Conservation (phyloP, 495 filamentous ascomycete genomes). For the Lepidopterella palustris region DNA sequence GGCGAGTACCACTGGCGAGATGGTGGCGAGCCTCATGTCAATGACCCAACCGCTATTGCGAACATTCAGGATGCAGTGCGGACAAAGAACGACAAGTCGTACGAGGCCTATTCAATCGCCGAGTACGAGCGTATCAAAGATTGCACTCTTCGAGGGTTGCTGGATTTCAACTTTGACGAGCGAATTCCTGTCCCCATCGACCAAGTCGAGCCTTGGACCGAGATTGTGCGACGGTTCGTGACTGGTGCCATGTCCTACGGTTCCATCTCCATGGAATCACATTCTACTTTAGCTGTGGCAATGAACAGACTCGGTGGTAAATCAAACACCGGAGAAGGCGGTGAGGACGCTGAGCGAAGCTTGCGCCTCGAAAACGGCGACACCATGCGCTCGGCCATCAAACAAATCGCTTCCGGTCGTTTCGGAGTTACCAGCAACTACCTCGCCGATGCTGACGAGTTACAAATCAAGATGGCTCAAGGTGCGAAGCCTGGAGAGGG, state of each 20-base stretch:
- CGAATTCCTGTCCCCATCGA: constrained; percentile 84
- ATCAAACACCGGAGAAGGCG: constrained; percentile 98
- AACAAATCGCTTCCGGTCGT: constrained; percentile 94
- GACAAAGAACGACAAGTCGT: constrained; percentile 99
- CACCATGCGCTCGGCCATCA: constrained; percentile 98
- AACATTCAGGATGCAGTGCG: constrained; percentile 98
- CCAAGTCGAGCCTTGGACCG: constrained; percentile 98
- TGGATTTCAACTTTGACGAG: constrained; percentile 97
- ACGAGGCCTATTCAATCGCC: constrained; percentile 91
- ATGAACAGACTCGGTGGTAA: constrained; percentile 98
- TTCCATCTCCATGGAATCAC: constrained; percentile 98
- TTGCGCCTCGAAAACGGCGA: constrained; percentile 84
- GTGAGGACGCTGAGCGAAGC: constrained; percentile 92
- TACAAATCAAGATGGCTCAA: constrained; percentile 99
- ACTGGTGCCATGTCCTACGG: constrained; percentile 99
- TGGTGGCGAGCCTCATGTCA: constrained; percentile 96
- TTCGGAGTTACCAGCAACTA: constrained; percentile 99
- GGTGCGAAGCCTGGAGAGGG: constrained; percentile 98
- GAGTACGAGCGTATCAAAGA: constrained; percentile 98
- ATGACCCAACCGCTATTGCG: constrained; percentile 90
- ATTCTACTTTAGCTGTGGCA: constrained; percentile 92
- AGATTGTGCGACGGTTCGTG: constrained; percentile 94
- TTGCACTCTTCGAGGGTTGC: constrained; percentile 91
- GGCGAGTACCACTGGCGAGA: constrained; percentile 99
- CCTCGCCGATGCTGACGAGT: constrained; percentile 94